Evolutionary conservation across 805 yeast species (phyloP).

Genomic region (Saccharomycopsis olivae): DNA sequence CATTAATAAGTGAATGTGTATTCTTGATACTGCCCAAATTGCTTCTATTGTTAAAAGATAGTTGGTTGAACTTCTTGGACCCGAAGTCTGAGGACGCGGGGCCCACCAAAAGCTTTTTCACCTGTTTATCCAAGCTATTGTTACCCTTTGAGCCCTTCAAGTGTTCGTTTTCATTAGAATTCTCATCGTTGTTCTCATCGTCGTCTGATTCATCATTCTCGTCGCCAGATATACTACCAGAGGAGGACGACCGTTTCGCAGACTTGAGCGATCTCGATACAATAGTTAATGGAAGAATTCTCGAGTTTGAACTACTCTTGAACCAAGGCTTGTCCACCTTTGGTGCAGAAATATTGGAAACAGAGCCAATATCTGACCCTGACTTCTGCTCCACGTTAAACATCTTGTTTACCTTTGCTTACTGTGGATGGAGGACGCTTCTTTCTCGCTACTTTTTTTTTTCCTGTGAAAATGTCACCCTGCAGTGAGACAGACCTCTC

Average conservation of each 20-base stretch:
- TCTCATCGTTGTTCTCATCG: constrained; percentile 1
- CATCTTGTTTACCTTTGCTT: too few species aligned
- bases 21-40: constrained; percentile 1
- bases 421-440: too few species aligned
- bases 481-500: too few species aligned
- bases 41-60: constrained; percentile 8
- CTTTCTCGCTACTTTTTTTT: too few species aligned
- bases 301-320: constrained; percentile 3
- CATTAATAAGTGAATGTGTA: constrained; percentile 9
- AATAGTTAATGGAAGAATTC: constrained; percentile 12
- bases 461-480: too few species aligned
- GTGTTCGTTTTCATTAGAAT: constrained; percentile 1
- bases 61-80: constrained; percentile 14
- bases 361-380: too few species aligned
- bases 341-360: not conserved
- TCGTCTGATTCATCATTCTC: constrained; percentile 4
- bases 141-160: not conserved
- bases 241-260: not conserved
- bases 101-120: constrained; percentile 12
- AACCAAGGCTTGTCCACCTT: constrained; percentile 12
- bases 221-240: not conserved
- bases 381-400: too few species aligned
- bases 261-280: constrained; percentile 11
- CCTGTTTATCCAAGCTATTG: constrained; percentile 12
- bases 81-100: constrained; percentile 13